Conservation (phyloP, 2,329 filamentous ascomycete genomes). For the Paracoccidioides brasiliensis region DNA sequence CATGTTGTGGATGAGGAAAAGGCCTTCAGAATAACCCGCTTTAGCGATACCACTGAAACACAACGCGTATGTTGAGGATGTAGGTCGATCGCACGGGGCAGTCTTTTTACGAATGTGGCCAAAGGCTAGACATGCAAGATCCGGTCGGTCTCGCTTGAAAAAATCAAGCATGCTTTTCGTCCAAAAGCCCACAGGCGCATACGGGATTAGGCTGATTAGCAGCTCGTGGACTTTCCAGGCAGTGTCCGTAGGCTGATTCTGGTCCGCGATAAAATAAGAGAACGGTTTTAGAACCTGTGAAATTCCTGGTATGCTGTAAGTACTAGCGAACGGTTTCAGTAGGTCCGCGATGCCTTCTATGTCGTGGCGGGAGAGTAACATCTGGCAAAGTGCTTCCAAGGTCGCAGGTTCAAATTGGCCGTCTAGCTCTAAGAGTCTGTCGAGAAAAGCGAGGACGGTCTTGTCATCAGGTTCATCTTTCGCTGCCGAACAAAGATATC, state of each 20-base stretch:
- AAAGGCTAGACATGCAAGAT: constrained; percentile 79
- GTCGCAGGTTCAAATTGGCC: constrained; percentile 61
- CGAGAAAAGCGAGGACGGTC: constrained; percentile 58
- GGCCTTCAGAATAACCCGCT: constrained; percentile 46
- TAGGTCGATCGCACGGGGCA: constrained; percentile 51
- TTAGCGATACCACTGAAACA: constrained; percentile 64
- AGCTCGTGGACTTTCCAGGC: constrained; percentile 50
- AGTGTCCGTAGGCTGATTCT: constrained; percentile 42
- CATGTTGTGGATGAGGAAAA: constrained; percentile 78
- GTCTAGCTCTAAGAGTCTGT: constrained; percentile 57
- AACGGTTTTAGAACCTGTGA: constrained; percentile 53
- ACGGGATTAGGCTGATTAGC: constrained; percentile 46
- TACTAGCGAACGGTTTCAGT: constrained; percentile 50
- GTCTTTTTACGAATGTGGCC: constrained; percentile 81
- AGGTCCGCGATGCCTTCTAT: constrained; percentile 68
- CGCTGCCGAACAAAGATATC: constrained; percentile 44
- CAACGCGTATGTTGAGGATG: constrained; percentile 58
- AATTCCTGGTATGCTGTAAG: constrained; percentile 44
- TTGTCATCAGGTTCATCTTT: constrained; percentile 55
- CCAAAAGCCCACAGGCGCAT: constrained; percentile 51
- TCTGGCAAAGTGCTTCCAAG: constrained; percentile 56
- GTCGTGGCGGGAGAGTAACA: constrained; percentile 65
- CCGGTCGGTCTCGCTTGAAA: constrained; percentile 60
- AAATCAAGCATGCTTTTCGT: constrained; percentile 68
- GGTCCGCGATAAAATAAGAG: constrained; percentile 53